Evolutionary conservation across 495 filamentous ascomycete species (phyloP), one percentile per base, ranked within the genome.

Genomic region (Lentithecium fluviatile): DNA sequence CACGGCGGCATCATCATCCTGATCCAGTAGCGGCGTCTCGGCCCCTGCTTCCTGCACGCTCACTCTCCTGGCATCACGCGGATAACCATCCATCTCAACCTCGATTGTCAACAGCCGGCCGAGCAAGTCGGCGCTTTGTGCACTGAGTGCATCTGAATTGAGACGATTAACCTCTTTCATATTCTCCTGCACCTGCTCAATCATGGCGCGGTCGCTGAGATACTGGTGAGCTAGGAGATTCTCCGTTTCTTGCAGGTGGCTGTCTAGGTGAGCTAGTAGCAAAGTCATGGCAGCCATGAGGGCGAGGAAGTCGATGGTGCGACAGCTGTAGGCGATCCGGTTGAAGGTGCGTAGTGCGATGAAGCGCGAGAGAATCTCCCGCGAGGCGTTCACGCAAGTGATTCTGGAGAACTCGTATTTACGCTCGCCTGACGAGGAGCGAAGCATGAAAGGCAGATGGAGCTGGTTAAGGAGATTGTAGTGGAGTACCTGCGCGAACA

Each of bases 201-300:
- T 70, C 15, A 76, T 65, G 2, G 70, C 76, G n/a, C 77, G 73
- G 50, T 80, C 77, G 46, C 72, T 70, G 0, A 64, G 66, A 1
- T 77, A 73, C 45, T 75, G 75, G 49, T 80, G 75, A 1, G 63
- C 70, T 13, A 80, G 69, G 23, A 69, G 52, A 46, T 74, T 68
- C 26, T 70, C 61, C n/a, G 60, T 56, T 21, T 46, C 51, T n/a
- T 21, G 17, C 24, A 45, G 13, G 11, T 66, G 46, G 13, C 15
- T 32, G 26, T 49, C 19, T 36, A 75, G 60, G 47, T 76, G 74
- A 0, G 66, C 73, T 1, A 78, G 53, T 32, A 71, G 70, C 0
- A 78, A 55, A 0, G 73, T 68, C 15, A 69, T 66, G 47, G 64
- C 69, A 6, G 73, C 74, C 17, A 74, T 68, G 46, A 78, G 68